Evolutionary conservation across 2,329 filamentous ascomycete species (phyloP), one percentile per base, ranked within the genome.

Genomic region (Xylaria sp.): DNA sequence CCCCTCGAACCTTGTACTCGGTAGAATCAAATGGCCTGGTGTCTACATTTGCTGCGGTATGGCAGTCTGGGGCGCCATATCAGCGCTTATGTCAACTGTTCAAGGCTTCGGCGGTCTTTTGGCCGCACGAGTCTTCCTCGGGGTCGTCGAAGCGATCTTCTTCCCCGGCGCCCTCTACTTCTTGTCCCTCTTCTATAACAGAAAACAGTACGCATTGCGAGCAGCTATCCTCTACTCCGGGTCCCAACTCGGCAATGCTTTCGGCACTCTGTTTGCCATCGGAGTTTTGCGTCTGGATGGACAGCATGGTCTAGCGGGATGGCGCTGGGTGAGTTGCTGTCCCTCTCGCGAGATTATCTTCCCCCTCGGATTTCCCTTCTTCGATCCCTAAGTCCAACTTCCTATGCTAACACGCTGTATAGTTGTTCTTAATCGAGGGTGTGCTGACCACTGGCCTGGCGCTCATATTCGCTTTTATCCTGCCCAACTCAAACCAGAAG

Each of bases 131-230:
- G 83, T 87, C 65, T 80, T 87, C 65, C 79, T 88, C 0, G 86
- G 86, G 46, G 82, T 85, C 48, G 80, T 86, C 6, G 86, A 88
- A 72, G 87, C 87, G 0, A 83, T 86, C 3, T 87, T 86, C 76
- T 87, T 88, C 73, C 83, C 82, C 0, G 83, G 82, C 0, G 79
- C 79, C 0, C 74, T 83, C 1, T 82, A 79, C 64, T 81, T 77
- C 33, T 71, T 83, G 0, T 80, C 79, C 0, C 71, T 78, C 0
- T 84, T 81, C 74, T 84, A 84, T 62, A 83, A 79, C 6, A 75
- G 80, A 10, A 77, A 78, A 65, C 65, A 82, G 69, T 76, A 80
- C 2, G 77, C 76, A 4, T 71, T 79, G 15, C 74, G 81, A 5
- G 75, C 77, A 0, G 79, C 79, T 2, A 73, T 80, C 10, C 72